Evolutionary conservation across 169 alveolate species (phyloP).

Genomic region (Plasmodium gallinaceum): DNA sequence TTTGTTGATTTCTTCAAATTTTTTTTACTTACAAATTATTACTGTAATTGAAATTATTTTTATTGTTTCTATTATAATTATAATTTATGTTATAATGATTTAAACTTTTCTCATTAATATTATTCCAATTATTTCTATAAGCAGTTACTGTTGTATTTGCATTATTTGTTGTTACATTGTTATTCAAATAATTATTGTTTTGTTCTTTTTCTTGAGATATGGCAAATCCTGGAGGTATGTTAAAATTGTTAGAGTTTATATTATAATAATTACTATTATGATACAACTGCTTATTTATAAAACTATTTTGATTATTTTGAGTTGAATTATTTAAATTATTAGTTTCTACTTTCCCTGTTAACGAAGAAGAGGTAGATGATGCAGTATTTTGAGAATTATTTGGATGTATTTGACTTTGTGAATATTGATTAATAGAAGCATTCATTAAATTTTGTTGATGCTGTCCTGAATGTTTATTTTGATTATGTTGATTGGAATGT

Average conservation of each 20-base stretch:
- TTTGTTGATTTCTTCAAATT: not conserved
- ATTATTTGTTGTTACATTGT: conserved; percentile 39
- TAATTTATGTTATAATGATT: conserved; percentile 58
- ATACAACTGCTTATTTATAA: conserved; percentile 31
- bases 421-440: conserved; percentile 43
- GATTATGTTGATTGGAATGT: conserved; percentile 22
- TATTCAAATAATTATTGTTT: conserved; percentile 28
- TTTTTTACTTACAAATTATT: conserved; percentile 53
- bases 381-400: conserved; percentile 64
- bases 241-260: conserved; percentile 45
- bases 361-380: conserved; percentile 69
- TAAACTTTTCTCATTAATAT: conserved; percentile 61
- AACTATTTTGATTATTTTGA: conserved; percentile 38
- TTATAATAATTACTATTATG: conserved; percentile 54
- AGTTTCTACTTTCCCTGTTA: conserved; percentile 63
- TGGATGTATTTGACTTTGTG: conserved; percentile 49
- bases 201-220: conserved; percentile 74
- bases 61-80: conserved; percentile 44
- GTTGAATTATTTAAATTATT: conserved; percentile 27
- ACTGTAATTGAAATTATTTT: conserved; percentile 49
- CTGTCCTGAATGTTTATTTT: conserved; percentile 36
- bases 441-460: conserved; percentile 60
- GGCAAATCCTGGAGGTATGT: conserved; percentile 58
- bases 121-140: conserved; percentile 58
- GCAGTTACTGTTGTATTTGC: conserved; percentile 35